Evolutionary conservation across 2,329 filamentous ascomycete species (phyloP).

Genomic region (Didymella arachidicola): DNA sequence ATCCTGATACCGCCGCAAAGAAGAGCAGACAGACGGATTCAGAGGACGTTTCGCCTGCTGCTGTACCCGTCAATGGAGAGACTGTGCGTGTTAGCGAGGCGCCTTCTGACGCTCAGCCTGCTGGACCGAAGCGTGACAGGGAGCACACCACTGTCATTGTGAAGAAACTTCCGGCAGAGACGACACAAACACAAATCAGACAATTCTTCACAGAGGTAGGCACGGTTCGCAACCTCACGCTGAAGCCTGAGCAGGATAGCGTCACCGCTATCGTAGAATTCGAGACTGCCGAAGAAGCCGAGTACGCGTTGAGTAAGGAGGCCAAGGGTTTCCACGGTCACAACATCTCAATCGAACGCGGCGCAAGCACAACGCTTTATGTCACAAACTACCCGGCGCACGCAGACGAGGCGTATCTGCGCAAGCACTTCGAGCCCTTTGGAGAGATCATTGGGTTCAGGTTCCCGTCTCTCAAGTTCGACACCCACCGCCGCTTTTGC

Average conservation of each 20-base stretch:
- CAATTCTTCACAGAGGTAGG: slow-evolving; percentile 95
- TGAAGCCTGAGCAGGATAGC: slow-evolving; percentile 68
- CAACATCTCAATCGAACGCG: slow-evolving; percentile 76
- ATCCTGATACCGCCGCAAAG: slow-evolving; percentile 67
- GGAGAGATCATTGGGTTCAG: slow-evolving; percentile 86
- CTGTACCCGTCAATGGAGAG: slow-evolving; percentile 27
- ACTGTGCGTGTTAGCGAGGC: slow-evolving; percentile 43
- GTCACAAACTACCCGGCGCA: slow-evolving; percentile 87
- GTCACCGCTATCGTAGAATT: slow-evolving; percentile 86
- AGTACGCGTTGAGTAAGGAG: slow-evolving; percentile 80
- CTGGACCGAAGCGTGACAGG: slow-evolving; percentile 75
- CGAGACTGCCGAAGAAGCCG: slow-evolving; percentile 77
- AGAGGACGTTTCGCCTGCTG: slow-evolving; percentile 21
- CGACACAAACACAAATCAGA: slow-evolving; percentile 75
- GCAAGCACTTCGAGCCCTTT: slow-evolving; percentile 69
- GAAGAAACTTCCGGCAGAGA: slow-evolving; percentile 74
- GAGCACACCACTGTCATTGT: slow-evolving; percentile 89
- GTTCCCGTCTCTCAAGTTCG: slow-evolving; percentile 89
- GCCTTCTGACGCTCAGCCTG: slow-evolving; percentile 41
- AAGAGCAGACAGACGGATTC: slow-evolving; percentile 64
- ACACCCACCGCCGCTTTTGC: slow-evolving; percentile 89
- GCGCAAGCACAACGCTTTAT: slow-evolving; percentile 81
- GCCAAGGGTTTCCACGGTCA: slow-evolving; percentile 79
- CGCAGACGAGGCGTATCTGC: slow-evolving; percentile 75
- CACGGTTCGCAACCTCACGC: slow-evolving; percentile 77